Base-by-base conservation (phyloP, 345 rosid species). In the Eucalyptus cloeziana region DNA sequence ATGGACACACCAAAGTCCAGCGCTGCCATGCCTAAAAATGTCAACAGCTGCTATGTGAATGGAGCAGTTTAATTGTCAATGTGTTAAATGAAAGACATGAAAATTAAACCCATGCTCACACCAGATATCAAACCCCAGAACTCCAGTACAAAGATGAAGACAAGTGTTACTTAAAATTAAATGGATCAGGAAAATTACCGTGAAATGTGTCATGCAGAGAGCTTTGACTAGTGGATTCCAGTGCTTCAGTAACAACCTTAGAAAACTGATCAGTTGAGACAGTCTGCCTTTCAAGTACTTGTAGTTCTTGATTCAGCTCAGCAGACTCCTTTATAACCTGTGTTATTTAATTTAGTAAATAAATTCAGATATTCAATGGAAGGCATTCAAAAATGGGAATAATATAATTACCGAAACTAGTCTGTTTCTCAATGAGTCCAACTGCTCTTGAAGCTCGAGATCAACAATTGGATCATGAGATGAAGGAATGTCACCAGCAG, bases 271-370 rank as follows among this genome's bases (percentile, higher is more conserved):
- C 93, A 83, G 88, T 92, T 6, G 93, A 91, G 92, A 89, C 90
- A 60, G 94, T 92, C 85, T 92, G 92, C 91, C 92, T 94, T 93
- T 95, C 96, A 30, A 96, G 89, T 87, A 89, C 92, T 89, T 88
- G 93, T 13, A 98, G 95, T 92, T 98, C 97, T 17, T 87, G 89
- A 79, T 90, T 92, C 71, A 98, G 94, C 92, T 91, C 94, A 87
- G 85, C 92, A 86, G 97, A 95, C 90, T 95, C 96, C 93, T 92
- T 95, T 60, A 92, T 93, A 19, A 54, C 92, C 99, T 98, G 88
- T 85, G 89, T 19, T 91, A 90, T 31, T 8, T 87, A 49, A 27
- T 43, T 81, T 33, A 30, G 76, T 40, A 33, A 87, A 27, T 37
- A 79, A 86, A 33, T 89, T 88, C 86, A 88, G 71, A 87, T 6